Evolutionary conservation across 345 rosid genomes (phyloP).

Genomic region (Boechera divaricarpa): DNA sequence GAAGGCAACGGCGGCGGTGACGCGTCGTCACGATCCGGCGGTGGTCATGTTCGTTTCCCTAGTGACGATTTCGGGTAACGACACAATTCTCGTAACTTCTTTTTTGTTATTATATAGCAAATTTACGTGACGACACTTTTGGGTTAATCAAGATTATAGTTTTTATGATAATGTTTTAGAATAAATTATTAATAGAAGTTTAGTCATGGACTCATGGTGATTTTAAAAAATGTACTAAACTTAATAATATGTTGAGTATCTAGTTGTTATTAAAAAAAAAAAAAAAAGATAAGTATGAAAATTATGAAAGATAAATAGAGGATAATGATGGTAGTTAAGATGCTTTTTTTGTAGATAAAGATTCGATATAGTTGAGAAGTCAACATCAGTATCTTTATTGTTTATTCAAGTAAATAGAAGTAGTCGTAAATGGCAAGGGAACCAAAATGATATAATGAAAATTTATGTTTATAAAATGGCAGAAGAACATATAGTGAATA

Average conservation of each 20-base stretch:
- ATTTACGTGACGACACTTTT: not conserved
- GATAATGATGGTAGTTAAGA: constrained; percentile 9
- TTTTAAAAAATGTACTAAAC: not conserved
- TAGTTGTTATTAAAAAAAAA: not conserved
- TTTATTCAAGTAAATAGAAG: constrained; percentile 27
- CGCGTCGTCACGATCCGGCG: constrained; percentile 31
- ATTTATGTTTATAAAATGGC: not conserved
- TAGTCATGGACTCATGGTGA: not conserved
- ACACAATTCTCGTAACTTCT: not conserved
- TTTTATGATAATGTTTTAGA: not conserved
- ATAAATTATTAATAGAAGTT: not conserved
- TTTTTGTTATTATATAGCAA: not conserved
- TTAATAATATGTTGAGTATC: not conserved
- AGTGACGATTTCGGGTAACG: constrained; percentile 51
- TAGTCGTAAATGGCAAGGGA: constrained; percentile 6
- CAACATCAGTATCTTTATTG: constrained; percentile 23
- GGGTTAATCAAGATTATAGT: not conserved
- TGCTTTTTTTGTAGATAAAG: constrained; percentile 33
- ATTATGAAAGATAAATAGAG: not conserved
- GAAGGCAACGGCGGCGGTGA: constrained; percentile 19
- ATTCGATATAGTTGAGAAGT: constrained; percentile 37
- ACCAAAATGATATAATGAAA: not conserved
- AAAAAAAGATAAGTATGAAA: not conserved
- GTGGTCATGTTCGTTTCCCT: constrained; percentile 45
- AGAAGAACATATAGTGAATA: not conserved